Base-by-base conservation (phyloP, 1,284 basidiomycete genomes). In the Xerocomus minutiporus region DNA sequence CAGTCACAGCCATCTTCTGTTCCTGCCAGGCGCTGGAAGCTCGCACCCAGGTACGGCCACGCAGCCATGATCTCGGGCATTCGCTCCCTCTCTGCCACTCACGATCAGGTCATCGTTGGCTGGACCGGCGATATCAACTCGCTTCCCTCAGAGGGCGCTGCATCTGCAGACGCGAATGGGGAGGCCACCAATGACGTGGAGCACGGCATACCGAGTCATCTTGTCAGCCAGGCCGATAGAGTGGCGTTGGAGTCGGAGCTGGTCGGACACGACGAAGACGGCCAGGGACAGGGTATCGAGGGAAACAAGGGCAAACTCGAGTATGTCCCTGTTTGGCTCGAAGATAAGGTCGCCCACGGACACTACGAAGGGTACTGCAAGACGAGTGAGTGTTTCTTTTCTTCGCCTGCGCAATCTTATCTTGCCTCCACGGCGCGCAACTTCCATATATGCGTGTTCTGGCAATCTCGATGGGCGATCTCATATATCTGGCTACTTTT, bases 311-410 rank as follows among this genome's bases (percentile, higher is more conserved):
- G 67, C 20, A 77, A 75, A 61, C 81, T 84, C 46, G 79, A 75
- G 46, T 97, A 93, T 64, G 82, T 93, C 13, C 93, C 95, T 11
- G 91, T 97, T 17, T 97, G 93, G 89, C 78, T 97, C 26, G 90
- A 94, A 59, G 90, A 93, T 66, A 86, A 87, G 69, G 82, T 93
- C 39, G 92, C 91, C 26, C 93, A 93, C 67, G 91, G 89, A 0
- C 93, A 97, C 71, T 97, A 97, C 68, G 93, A 95, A 62, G 95
- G 94, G 0, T 98, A 97, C 73, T 98, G 95, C 83, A 99, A 99
- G 72, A 87, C 90, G 62, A 97, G 90, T 93, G 65, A 74, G 83
- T 80, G 12, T 12, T 32, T 32, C 31, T 25, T 34, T 15, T 12
- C 32, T 26, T 41, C 44, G 23, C 36, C 28, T 2, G 28, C 0